phyloP scores from a whole-genome alignment of 176 grass and related monocot genomes.

The Oropetium thomaeum region DNA sequence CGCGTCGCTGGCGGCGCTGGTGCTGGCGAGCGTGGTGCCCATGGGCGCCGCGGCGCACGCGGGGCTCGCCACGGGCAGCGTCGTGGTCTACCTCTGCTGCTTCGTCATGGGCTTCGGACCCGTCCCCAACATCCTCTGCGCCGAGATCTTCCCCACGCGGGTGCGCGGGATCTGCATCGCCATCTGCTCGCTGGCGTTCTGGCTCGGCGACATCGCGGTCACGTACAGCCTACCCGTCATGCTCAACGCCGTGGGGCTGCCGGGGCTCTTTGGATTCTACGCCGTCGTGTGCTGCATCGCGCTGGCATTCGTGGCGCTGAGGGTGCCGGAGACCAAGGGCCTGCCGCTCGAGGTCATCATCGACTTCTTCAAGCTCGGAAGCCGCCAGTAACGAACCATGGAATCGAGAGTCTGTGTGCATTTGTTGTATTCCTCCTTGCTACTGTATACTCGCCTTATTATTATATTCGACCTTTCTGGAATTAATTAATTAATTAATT shows the following conservation, averaged over 20 bases:
- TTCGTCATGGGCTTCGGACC: constrained; percentile 94
- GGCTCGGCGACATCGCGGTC: constrained; percentile 79
- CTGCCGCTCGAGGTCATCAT: constrained; percentile 83
- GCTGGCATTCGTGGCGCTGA: constrained; percentile 59
- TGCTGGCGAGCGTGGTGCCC: constrained; percentile 42
- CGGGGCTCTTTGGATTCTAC: constrained; percentile 59
- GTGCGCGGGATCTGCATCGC: constrained; percentile 75
- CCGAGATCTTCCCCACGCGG: constrained; percentile 85
- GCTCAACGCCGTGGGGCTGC: constrained; percentile 53
- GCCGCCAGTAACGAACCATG: background rate
- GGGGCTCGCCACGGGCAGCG: constrained; percentile 54
- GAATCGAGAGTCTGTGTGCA: too few relatives aligned
- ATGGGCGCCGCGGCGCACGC: constrained; percentile 56
- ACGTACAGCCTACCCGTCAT: constrained; percentile 74
- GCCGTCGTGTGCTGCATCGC: constrained; percentile 63
- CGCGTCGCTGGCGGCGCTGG: constrained; percentile 46
- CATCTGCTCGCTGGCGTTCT: constrained; percentile 83
- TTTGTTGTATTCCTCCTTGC: too few relatives aligned
- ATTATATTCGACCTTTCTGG: too few relatives aligned
- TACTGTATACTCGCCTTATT: too few relatives aligned
- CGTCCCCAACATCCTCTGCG: constrained; percentile 81
- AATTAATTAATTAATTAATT: too few relatives aligned
- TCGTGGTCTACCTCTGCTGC: constrained; percentile 73
- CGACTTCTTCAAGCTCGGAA: constrained; percentile 77
- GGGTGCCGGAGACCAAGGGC: constrained; percentile 84